Evolutionary conservation across 1,139 yeast species (phyloP), one percentile per base, ranked within the genome.

Genomic region (Kodamaea alishanica): DNA sequence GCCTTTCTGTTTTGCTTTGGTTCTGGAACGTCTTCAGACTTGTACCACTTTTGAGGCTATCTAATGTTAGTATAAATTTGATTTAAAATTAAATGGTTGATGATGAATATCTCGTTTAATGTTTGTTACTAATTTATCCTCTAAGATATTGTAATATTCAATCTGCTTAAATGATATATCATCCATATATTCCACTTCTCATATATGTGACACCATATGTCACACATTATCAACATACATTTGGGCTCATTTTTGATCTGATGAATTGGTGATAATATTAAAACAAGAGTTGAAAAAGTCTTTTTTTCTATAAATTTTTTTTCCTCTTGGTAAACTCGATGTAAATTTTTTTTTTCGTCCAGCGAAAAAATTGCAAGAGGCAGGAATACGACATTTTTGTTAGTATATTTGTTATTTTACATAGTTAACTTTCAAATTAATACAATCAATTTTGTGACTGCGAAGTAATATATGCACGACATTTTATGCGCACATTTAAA

Each of bases 41-140:
- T 88, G 83, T 88, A 88, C 89, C 89, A 83, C 85, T 88, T 88
- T 76, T 90, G 92, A 70, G 90, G 90, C 84, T 80, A 63, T 15
- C 20, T 39, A 44, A 45, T 38, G 75, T 70, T 69, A 68, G 74
- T 68, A 67, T 49, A 35, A 20, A 34, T 30, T 39, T 23, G 24
- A 3, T 15, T 15, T 15, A 3, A 15, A 15, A 6, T 11, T 4
- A 15, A 27, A 11, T 27, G 11, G 30, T 5, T 8, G 28, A 32
- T n/a, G 11, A 22, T 22, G 11, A 7, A 20, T 23, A 32, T 32
- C 28, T 34, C 41, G 23, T 36, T 33, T 30, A 36, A 33, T 15
- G 4, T 15, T 15, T 15, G 20, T 15, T 15, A 3, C 4, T 15
- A 15, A 15, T 15, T 15, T 15, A 15, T 15, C 20, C 20, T 15